phyloP scores from a whole-genome alignment of 306 rosid species.

The Elaeagnus macrophylla region DNA sequence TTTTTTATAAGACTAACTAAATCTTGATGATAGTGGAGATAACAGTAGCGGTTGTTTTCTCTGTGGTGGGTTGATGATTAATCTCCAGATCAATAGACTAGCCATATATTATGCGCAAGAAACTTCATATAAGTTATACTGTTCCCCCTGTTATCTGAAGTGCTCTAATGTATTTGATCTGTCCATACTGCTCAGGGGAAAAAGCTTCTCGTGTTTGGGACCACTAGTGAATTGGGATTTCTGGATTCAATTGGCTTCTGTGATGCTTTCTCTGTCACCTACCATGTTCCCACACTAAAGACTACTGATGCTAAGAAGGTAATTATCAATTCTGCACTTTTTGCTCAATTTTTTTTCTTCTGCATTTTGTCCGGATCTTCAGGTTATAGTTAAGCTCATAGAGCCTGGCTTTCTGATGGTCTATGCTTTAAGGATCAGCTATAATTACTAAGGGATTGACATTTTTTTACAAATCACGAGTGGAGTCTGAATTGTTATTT shows the following conservation, averaged over 20 bases:
- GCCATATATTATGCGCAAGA: background rate
- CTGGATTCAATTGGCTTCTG: conserved; percentile 72
- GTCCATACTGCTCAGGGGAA: conserved; percentile 52
- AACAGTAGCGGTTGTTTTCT: background rate
- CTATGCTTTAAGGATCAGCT: no score
- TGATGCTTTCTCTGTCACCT: conserved; percentile 68
- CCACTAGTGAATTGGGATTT: conserved; percentile 83
- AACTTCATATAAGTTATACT: no score
- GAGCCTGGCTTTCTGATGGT: no score
- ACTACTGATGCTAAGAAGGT: conserved; percentile 75
- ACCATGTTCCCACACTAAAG: conserved; percentile 67
- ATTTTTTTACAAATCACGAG: no score
- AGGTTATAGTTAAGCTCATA: no score
- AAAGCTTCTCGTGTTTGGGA: conserved; percentile 85
- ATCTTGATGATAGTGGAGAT: background rate
- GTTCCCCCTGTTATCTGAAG: background rate
- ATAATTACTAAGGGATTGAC: no score
- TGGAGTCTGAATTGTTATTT: no score
- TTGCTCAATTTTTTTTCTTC: background rate
- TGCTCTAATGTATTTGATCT: conserved; percentile 10
- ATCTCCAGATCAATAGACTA: background rate
- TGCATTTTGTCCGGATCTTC: no score
- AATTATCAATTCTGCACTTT: conserved; percentile 17
- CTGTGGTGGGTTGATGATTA: background rate
- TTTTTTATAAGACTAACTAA: background rate